Evolutionary conservation across 768 basidiomycete species (phyloP), one percentile per base, ranked within the genome.

Genomic region (Clathrus columnatus): DNA sequence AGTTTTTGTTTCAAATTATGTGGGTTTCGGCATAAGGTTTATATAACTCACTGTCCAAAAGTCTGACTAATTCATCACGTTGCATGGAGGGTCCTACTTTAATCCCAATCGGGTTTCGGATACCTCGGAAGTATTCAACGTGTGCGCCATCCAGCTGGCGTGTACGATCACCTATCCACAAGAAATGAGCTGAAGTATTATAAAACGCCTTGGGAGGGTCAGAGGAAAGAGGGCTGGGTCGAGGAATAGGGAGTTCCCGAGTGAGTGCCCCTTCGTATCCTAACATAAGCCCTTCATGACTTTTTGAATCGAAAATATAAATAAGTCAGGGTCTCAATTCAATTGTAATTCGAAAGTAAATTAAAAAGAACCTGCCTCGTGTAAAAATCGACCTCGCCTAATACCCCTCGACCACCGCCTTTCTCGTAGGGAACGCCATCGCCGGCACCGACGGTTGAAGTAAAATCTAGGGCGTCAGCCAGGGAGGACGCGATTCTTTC

Each of bases 161-260:
- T 4, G 95, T 99, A 50, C 95, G 82, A 70, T 99, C 96, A 0
- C 95, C 95, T 52, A 99, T 90, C 95, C 95, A 99, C 49, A 97
- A 69, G 70, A 96, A 95, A 67, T 94, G 93, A 7, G 91, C 89
- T 2, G 91, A 90, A 16, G 89, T 87, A 66, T 97, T 95, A 71
- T 95, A 97, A 67, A 77, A 79, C 32, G 77, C 82, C 44, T 68
- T 73, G 6, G 27, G 59, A 10, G n/a, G 17, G 45, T 51, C 46
- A n/a, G 60, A 48, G 5, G 67, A 51, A 17, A 55, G 60, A 21
- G 71, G 74, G 0, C 77, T 48, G 28, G 66, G 60, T 10, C 66
- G 46, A 5, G 75, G 74, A 8, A 72, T 54, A 5, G 82, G 70
- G 56, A 85, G 77, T 56, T 75, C 70, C 28, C 93, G 82, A 1